Evolutionary conservation across 179 eudicot genomes (phyloP), one percentile per base, ranked within the genome.

Genomic region (Vitellaria paradoxa): DNA sequence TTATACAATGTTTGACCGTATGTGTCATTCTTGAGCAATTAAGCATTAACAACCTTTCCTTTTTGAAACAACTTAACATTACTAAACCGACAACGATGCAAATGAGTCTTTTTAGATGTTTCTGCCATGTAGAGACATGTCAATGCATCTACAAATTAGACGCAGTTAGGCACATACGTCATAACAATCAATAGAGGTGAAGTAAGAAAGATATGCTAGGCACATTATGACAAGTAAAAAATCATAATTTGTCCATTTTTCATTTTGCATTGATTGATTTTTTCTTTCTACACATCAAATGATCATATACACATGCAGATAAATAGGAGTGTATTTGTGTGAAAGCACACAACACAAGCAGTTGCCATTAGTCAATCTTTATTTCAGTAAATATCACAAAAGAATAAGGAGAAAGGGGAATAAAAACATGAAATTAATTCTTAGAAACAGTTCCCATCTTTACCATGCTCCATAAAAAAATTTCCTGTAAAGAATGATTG

Each of bases 391-490:
- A 13, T 13, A 65, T 9, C 21, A 52, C 23, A 21, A 17, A 56
- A 65, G 9, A 66, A 66, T 10, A 40, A 30, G 26, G 20, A 21
- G 8, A 23, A 65, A 13, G 26, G 53, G 30, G 26, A 40, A 30
- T 30, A 40, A 59, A 12, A 20, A 59, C 8, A 59, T 7, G 9
- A 59, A 57, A 61, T 42, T 73, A 5, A 70, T 57, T 65, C 55
- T 52, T 30, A 56, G 62, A 56, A 60, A 46, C 5, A 78, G 49
- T 42, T 73, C 26, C 42, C 42, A 68, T 70, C 77, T 73, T 80
- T 76, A 75, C 84, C 77, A 79, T 72, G 57, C 30, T 76, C 78
- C 53, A 79, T 8, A 49, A 78, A 66, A 56, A 66, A 47, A 69
- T 81, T 79, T 69, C 66, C 73, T 15, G 45, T 66, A 65, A 73